Conservation (phyloP, 2,329 filamentous ascomycete genomes). For the Blastomyces percursus region DNA sequence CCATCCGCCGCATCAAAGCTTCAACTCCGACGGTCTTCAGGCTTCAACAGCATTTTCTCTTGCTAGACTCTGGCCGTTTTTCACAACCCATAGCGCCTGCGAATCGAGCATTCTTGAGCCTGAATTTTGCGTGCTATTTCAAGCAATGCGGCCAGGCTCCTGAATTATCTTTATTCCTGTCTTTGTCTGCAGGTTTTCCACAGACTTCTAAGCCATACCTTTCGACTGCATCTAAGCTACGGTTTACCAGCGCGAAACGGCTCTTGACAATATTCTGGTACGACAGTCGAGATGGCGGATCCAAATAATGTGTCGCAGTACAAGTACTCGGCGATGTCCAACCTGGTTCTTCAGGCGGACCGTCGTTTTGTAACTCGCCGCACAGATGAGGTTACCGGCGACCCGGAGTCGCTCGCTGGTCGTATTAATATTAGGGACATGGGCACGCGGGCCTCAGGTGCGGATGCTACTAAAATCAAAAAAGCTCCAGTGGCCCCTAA, state of each 20-base stretch:
- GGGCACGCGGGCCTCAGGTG: constrained; percentile 72
- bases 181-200: not conserved
- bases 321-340: constrained; percentile 99
- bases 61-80: not conserved
- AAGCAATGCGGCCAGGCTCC: not conserved
- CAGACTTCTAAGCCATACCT: not conserved
- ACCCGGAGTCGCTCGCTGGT: constrained; percentile 93
- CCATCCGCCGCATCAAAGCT: not conserved
- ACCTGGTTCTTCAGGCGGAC: constrained; percentile 99
- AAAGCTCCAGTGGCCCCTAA: constrained; percentile 55
- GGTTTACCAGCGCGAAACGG: not conserved
- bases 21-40: not conserved
- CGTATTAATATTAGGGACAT: constrained; percentile 90
- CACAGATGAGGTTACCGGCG: constrained; percentile 89
- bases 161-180: not conserved
- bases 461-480: constrained; percentile 69
- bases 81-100: not conserved
- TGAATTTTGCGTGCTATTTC: not conserved
- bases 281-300: constrained; percentile 52
- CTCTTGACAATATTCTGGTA: constrained; percentile 12
- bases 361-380: constrained; percentile 86
- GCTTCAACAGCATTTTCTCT: not conserved
- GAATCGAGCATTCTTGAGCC: not conserved
- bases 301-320: constrained; percentile 78
- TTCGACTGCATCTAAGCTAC: not conserved